phyloP scores from a whole-genome alignment of 495 filamentous ascomycete species.

The Xylaria sp. region DNA sequence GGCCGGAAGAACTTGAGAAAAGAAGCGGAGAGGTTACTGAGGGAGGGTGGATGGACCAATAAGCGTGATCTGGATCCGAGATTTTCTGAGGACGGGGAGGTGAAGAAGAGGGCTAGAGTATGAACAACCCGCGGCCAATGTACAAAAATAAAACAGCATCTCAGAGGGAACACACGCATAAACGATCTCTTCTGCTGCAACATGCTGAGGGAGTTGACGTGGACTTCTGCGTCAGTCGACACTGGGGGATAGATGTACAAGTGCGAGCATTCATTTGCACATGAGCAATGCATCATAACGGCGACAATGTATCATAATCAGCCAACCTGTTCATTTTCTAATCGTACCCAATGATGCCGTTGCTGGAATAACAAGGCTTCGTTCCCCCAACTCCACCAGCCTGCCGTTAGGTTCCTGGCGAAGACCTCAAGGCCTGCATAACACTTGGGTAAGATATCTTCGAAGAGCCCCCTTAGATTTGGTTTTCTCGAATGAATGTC shows the following conservation, averaged over 20 bases:
- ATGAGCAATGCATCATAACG: slow-evolving; percentile 7
- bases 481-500: slow-evolving; percentile 95
- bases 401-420: slow-evolving; percentile 81
- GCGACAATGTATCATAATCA: slow-evolving; percentile 10
- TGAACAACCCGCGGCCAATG: neutral
- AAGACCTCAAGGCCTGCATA: slow-evolving; percentile 85
- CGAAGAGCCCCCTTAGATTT: slow-evolving; percentile 54
- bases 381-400: slow-evolving; percentile 91
- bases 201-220: neutral
- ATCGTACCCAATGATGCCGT: slow-evolving; percentile 67
- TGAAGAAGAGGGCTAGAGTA: slow-evolving; percentile 18
- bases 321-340: neutral
- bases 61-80: slow-evolving; percentile 39
- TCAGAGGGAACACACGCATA: neutral
- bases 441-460: slow-evolving; percentile 48
- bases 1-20: slow-evolving; percentile 50
- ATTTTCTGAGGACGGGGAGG: slow-evolving; percentile 40
- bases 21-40: slow-evolving; percentile 66
- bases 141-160: neutral
- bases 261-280: slow-evolving; percentile 23
- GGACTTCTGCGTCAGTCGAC: neutral
- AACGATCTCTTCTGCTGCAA: neutral
- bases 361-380: slow-evolving; percentile 84
- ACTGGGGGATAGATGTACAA: slow-evolving; percentile 30
- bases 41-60: slow-evolving; percentile 47